Percentiles rank a stretch among this genome's conserved stretches.
These are phyloP conservation scores for Asterochloris sp. DNA, from an alignment of 139 green algal genomes.

Conservation along the genomic window DNA sequence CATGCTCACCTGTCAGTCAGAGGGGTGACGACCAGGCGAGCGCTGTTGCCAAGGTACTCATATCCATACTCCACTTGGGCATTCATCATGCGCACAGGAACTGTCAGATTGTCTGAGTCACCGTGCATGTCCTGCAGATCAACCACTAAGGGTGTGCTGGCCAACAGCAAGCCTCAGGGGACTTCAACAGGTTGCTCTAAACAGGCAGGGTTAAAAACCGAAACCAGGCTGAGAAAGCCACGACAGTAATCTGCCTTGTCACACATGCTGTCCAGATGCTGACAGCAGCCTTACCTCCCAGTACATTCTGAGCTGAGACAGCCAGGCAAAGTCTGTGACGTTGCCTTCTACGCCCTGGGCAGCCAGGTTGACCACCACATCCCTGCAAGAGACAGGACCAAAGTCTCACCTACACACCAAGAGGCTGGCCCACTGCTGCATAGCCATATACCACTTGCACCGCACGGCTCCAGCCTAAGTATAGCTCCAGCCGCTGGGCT, in stretches of 20 bases:
- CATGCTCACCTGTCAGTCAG: conserved; percentile 54
- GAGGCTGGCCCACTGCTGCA: too few relatives aligned
- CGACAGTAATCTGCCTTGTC: too few relatives aligned
- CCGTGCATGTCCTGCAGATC: conserved; percentile 25
- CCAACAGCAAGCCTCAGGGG: not conserved
- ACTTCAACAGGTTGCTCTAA: not conserved
- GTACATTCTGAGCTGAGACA: conserved; percentile 74
- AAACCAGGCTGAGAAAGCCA: too few relatives aligned
- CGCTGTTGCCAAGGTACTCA: conserved; percentile 74
- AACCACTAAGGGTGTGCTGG: not conserved
- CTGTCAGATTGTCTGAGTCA: conserved; percentile 39
- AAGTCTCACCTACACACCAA: too few relatives aligned
- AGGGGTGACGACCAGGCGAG: conserved; percentile 68
- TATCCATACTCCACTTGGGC: conserved; percentile 73
- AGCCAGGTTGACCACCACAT: conserved; percentile 13
- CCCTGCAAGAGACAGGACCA: not conserved
- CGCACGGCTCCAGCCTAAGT: too few relatives aligned
- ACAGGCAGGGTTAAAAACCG: too few relatives aligned
- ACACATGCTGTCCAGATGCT: not conserved
- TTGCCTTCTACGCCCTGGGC: conserved; percentile 17
- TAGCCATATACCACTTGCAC: too few relatives aligned
- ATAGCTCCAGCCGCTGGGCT: too few relatives aligned
- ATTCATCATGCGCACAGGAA: conserved; percentile 77
- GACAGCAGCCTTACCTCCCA: conserved; percentile 47
- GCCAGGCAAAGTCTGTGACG: conserved; percentile 65